phyloP scores from a whole-genome alignment of 2,329 filamentous ascomycete genomes.

The Alternaria rosae region DNA sequence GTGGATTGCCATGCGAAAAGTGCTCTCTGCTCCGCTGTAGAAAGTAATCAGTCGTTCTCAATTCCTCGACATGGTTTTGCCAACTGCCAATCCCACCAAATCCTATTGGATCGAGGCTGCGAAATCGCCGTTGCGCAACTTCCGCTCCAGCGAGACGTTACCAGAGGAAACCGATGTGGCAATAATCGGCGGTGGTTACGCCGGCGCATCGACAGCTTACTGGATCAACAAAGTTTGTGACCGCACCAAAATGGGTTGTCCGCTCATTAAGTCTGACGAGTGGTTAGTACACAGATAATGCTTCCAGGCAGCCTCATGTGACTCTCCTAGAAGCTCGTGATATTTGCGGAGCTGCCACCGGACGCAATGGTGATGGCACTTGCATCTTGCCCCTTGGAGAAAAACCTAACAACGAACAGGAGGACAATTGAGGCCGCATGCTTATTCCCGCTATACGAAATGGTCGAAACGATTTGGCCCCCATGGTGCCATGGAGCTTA shows the following conservation, averaged over 20 bases:
- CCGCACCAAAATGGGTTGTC: neutral
- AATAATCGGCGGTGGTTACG: constrained; percentile 20
- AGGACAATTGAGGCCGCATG: constrained; percentile 20
- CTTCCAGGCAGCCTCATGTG: constrained; percentile 13
- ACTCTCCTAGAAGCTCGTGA: constrained; percentile 21
- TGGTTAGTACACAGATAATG: constrained; percentile 14
- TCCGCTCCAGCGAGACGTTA: constrained; percentile 15
- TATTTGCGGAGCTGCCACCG: constrained; percentile 17
- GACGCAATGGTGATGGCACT: constrained; percentile 13
- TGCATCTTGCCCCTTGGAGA: neutral
- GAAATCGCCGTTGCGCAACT: constrained; percentile 14
- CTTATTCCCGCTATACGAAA: constrained; percentile 18
- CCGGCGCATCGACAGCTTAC: constrained; percentile 19
- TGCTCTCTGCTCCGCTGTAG: neutral
- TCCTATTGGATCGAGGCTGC: constrained; percentile 24
- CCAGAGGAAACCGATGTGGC: constrained; percentile 19
- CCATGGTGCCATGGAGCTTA: constrained; percentile 19
- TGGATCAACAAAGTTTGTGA: constrained; percentile 22
- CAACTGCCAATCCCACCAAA: constrained; percentile 13
- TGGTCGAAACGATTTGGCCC: constrained; percentile 17
- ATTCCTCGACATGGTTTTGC: constrained; percentile 11
- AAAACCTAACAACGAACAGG: constrained; percentile 5
- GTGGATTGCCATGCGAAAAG: neutral
- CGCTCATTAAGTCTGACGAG: neutral
- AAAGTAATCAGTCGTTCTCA: neutral